Conservation (phyloP, 495 filamentous ascomycete genomes). For the Penicillium odoratum region DNA sequence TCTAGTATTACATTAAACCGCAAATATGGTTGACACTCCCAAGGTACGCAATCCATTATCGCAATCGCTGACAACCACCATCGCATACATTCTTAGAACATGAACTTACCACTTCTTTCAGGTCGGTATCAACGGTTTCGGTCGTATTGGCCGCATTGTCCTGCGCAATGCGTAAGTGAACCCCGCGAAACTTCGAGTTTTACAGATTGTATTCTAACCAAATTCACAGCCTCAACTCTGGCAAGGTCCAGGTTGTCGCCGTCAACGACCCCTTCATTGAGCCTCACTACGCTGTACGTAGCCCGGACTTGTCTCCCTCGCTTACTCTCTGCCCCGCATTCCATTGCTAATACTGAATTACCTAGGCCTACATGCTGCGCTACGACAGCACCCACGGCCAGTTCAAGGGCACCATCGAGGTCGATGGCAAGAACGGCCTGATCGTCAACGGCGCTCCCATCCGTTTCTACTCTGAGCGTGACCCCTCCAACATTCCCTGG, state of each 20-base stretch:
- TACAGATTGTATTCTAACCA: constrained; percentile 28
- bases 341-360: neutral
- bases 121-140: constrained; percentile 99
- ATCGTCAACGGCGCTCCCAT: constrained; percentile 93
- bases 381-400: constrained; percentile 95
- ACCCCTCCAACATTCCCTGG: constrained; percentile 93
- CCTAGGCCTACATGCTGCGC: constrained; percentile 97
- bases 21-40: constrained; percentile 40
- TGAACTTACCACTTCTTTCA: constrained; percentile 39
- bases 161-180: constrained; percentile 75
- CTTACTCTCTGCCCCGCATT: neutral
- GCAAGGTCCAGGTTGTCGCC: constrained; percentile 84
- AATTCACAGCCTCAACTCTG: constrained; percentile 73
- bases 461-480: constrained; percentile 92
- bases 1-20: constrained; percentile 18
- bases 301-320: neutral
- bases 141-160: constrained; percentile 97
- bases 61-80: neutral
- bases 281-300: constrained; percentile 90
- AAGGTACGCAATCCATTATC: constrained; percentile 31
- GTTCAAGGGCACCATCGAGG: constrained; percentile 88
- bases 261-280: constrained; percentile 99
- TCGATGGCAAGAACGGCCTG: constrained; percentile 68
- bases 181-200: constrained; percentile 3
- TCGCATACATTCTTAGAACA: too few relatives aligned